Evolutionary conservation across 2,329 filamentous ascomycete species (phyloP).

Genomic region (Diaporthe australafricana): DNA sequence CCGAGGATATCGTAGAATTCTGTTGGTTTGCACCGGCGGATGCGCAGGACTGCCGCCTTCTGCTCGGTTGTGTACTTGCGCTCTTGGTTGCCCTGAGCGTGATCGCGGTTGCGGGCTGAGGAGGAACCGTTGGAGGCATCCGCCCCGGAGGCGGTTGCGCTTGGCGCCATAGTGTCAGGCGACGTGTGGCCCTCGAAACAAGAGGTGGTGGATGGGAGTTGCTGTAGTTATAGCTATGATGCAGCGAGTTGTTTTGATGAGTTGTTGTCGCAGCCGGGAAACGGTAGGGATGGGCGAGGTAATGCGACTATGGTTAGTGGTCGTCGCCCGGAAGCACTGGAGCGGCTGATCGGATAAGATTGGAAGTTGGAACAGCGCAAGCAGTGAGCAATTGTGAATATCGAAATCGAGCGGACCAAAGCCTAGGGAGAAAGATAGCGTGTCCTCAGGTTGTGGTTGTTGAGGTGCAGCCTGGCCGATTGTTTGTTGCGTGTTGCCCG

Average conservation of each 20-base stretch:
- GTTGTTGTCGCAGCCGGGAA: constrained; percentile 30
- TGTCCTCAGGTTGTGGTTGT: neutral
- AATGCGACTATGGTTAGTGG: constrained; percentile 3
- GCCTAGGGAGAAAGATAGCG: neutral
- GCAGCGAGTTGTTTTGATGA: constrained; percentile 21
- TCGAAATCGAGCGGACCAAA: neutral
- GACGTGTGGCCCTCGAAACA: constrained; percentile 6
- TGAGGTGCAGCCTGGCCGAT: neutral
- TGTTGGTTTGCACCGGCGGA: constrained; percentile 84
- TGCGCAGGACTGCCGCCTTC: constrained; percentile 89
- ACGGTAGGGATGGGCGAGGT: constrained; percentile 19
- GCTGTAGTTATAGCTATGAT: constrained; percentile 20
- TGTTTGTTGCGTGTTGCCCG: neutral
- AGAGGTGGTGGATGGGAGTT: constrained; percentile 12
- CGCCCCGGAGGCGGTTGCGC: constrained; percentile 66
- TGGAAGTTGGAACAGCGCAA: neutral
- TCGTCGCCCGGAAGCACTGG: neutral
- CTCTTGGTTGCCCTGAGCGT: constrained; percentile 81
- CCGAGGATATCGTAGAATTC: constrained; percentile 96
- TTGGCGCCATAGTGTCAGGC: constrained; percentile 51
- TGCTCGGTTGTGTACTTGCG: constrained; percentile 89
- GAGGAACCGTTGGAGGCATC: constrained; percentile 54
- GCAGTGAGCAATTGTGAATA: neutral
- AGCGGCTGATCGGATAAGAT: constrained; percentile 3
- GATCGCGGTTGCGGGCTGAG: constrained; percentile 66